A percentile compares a stretch with the other conserved stretches of the same genome.
Evolutionary conservation across 768 basidiomycete genomes (phyloP).

Genomic region (Hygrocybe coccinea): DNA sequence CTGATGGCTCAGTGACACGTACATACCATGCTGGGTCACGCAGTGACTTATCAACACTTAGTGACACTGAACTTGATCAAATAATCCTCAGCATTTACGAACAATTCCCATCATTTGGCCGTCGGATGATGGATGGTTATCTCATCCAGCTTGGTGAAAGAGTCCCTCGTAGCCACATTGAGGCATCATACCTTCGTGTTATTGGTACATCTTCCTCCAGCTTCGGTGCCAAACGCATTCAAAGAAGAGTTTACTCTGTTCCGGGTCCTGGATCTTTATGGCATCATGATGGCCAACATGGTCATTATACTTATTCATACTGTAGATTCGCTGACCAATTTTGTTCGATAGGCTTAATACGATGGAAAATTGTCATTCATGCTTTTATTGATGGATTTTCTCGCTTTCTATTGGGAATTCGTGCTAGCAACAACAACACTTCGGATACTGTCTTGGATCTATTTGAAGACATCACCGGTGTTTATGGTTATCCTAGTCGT

Average conservation of each 20-base stretch:
- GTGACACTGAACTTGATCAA: conserved; percentile 22
- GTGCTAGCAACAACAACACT: conserved; percentile 38
- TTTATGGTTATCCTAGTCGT: conserved; percentile 31
- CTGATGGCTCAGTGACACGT: conserved; percentile 12
- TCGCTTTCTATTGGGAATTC: conserved; percentile 31
- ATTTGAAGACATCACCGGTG: conserved; percentile 22
- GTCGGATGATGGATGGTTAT: conserved; percentile 22
- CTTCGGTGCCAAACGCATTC: conserved; percentile 25
- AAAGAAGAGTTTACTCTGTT: conserved; percentile 29
- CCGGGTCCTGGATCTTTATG: conserved; percentile 34
- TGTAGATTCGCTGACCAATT: conserved; percentile 19
- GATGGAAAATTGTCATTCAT: conserved; percentile 36
- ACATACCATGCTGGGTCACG: conserved; percentile 7
- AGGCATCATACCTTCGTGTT: conserved; percentile 15
- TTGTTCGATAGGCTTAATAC: conserved; percentile 27
- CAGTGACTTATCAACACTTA: conserved; percentile 12
- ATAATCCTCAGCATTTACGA: conserved; percentile 16
- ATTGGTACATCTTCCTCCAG: conserved; percentile 13
- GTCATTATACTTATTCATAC: conserved; percentile 15
- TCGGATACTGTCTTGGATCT: conserved; percentile 35
- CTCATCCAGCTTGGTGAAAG: conserved; percentile 19
- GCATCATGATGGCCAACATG: conserved; percentile 38
- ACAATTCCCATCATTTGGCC: conserved; percentile 24
- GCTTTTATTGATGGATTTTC: conserved; percentile 42
- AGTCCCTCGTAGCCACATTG: conserved; percentile 18